phyloP scores from a whole-genome alignment of 2,329 filamentous ascomycete genomes.

The Sporothrix inflata region DNA sequence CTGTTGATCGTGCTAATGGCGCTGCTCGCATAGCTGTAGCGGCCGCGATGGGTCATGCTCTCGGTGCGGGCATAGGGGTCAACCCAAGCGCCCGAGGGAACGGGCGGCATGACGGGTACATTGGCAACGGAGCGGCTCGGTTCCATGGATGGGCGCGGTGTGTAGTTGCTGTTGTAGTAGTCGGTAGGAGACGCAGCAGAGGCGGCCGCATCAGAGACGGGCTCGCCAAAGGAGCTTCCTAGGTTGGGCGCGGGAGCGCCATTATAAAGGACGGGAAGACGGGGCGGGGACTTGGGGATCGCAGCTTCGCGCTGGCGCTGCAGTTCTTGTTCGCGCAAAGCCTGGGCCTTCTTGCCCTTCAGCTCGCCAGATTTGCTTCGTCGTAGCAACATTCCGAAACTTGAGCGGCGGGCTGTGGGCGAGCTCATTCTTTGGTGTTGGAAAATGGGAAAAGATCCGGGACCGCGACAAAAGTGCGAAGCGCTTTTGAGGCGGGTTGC shows the following conservation, averaged over 20 bases:
- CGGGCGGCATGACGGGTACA: constrained; percentile 58
- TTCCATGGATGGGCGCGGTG: constrained; percentile 58
- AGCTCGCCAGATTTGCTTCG: constrained; percentile 70
- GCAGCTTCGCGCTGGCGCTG: constrained; percentile 55
- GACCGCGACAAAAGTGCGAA: constrained; percentile 8
- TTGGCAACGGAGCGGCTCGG: constrained; percentile 49
- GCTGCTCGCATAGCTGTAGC: constrained; percentile 95
- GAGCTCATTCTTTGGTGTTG: constrained; percentile 43
- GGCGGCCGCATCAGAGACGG: constrained; percentile 50
- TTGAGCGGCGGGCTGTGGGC: constrained; percentile 45
- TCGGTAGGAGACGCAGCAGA: constrained; percentile 16
- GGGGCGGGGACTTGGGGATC: constrained; percentile 53
- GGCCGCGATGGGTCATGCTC: constrained; percentile 95
- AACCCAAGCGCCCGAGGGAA: constrained; percentile 63
- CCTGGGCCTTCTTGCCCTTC: constrained; percentile 64
- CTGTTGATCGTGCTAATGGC: constrained; percentile 90
- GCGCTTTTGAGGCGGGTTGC: constrained; percentile 17
- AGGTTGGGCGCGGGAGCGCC: constrained; percentile 51
- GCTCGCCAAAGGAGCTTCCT: constrained; percentile 56
- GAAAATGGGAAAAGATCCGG: background rate
- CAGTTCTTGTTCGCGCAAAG: constrained; percentile 54
- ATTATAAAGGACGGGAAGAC: constrained; percentile 57
- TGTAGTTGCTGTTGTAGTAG: constrained; percentile 34
- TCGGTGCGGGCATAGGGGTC: constrained; percentile 83
- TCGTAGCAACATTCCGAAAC: constrained; percentile 64